phyloP scores from a whole-genome alignment of 2,329 filamentous ascomycete genomes.

The Ambrosiella cleistominuta region DNA sequence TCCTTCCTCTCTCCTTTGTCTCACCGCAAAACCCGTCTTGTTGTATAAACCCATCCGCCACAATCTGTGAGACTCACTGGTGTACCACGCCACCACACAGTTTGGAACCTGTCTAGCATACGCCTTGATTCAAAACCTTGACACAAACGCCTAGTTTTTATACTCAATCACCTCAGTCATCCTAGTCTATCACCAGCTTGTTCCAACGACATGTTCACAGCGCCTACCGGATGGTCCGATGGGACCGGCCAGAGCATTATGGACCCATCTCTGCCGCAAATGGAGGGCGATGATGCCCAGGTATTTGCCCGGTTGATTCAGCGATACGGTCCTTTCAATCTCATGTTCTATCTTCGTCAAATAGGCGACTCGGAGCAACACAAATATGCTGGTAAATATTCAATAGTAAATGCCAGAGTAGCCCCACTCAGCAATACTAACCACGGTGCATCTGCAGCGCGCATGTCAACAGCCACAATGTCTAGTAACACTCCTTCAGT shows the following conservation, averaged over 20 bases:
- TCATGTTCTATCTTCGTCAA: slow-evolving; percentile 14
- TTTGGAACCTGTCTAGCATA: background rate
- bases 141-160: background rate
- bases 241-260: slow-evolving; percentile 5
- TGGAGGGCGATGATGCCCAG: slow-evolving; percentile 13
- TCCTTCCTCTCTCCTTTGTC: background rate
- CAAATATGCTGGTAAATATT: background rate
- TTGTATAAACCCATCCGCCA: background rate
- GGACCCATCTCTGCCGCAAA: slow-evolving; percentile 11
- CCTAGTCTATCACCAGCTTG: background rate
- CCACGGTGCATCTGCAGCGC: slow-evolving; percentile 18
- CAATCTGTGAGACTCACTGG: background rate
- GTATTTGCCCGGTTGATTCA: slow-evolving; percentile 11
- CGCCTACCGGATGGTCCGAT: slow-evolving; percentile 13
- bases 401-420: background rate
- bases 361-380: slow-evolving; percentile 11
- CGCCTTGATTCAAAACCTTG: background rate
- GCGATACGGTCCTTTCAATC: slow-evolving; percentile 14
- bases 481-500: slow-evolving; percentile 25
- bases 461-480: slow-evolving; percentile 23
- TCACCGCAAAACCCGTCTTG: background rate
- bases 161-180: background rate
- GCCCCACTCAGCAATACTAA: background rate
- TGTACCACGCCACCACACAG: background rate
- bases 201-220: slow-evolving; percentile 12